Evolutionary conservation across 306 rosid genomes (phyloP), one percentile per base, ranked within the genome.

Genomic region (Cicer pinnatifidum): DNA sequence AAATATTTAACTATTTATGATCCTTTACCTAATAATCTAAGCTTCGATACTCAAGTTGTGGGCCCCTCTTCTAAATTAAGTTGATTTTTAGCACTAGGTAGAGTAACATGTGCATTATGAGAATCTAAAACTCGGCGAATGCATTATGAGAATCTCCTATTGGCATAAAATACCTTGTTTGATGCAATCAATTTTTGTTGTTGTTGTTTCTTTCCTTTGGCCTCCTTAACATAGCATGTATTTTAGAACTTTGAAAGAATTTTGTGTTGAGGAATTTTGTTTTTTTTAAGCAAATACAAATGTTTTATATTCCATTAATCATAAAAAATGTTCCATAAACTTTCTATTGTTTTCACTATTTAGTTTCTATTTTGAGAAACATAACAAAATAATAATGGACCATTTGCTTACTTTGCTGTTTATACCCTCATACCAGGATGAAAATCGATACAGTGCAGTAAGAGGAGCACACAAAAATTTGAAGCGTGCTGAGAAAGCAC

Each of bases 381-480:
- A 43, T 40, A 23, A 9, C 61, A 7, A 37, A 60, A 56, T 48
- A 3, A 28, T 28, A 28, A 46, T 51, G 46, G 11, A 46, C 50
- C 41, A 11, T 75, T 46, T 70, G 50, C 35, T 19, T 78, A 17
- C 69, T 37, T 54, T 76, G 17, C 51, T 59, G 11, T 57, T 73
- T 84, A 38, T 54, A 43, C 17, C 57, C 52, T 57, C 35, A 56
- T 73, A 44, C 75, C 81, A 91, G 98, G 98, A 93, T 82, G 91
- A 88, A 83, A 93, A 93, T 78, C 88, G 98, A 40, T 93, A 89
- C 43, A 91, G 83, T 74, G 96, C 96, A 12, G 93, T 92, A 75
- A 84, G 90, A 86, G 98, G 98, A 80, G 98, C 93, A 0, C 98
- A 93, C 85, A 93, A 86, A 84, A 93, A 89, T 83, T 85, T 93